Base-by-base conservation (phyloP, 1,284 basidiomycete species). In the Austropuccinia psidii region DNA sequence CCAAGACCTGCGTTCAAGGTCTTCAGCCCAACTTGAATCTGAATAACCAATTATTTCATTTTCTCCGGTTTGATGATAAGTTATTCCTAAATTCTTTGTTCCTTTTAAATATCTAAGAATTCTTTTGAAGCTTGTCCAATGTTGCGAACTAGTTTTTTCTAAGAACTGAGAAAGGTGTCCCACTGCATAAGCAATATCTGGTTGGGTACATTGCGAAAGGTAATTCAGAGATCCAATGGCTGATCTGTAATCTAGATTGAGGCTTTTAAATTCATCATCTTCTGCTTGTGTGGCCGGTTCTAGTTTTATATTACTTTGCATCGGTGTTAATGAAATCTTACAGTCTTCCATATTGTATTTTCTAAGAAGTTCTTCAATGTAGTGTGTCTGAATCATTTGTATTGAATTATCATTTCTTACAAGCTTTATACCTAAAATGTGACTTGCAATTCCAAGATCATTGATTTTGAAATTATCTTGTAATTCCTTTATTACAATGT, bases 1-100 rank as follows among this genome's bases (percentile, higher is more conserved):
- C n/a, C n/a, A n/a, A n/a, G n/a, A n/a, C n/a, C n/a, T n/a, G n/a
- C n/a, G n/a, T n/a, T n/a, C n/a, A n/a, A n/a, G n/a, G 35, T 60
- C 39, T 55, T 70, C 67, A 49, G 67, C 67, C 54, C 67, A 70
- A 37, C 55, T 60, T n/a, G 67, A 35, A 50, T 70, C 67, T 47
- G 45, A 11, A 47, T 60, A 70, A 21, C 55, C 67, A 13, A 47
- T 45, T 45, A 70, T 24, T 2, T 70, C 24, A 50, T 45, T 43
- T 33, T 60, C 45, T 33, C 35, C 29, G 49, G 29, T 61, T 19
- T 70, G 43, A 1, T 9, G n/a, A 49, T 70, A 60, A 29, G 43
- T 29, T n/a, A 33, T 35, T 37, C 67, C 67, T 45, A 45, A 70
- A 29, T 41, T 43, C 27, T 68, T 35, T 41, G 33, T 68, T 57